Conservation (phyloP, 2,329 filamentous ascomycete genomes). For the Gnomoniopsis smithogilvyi region DNA sequence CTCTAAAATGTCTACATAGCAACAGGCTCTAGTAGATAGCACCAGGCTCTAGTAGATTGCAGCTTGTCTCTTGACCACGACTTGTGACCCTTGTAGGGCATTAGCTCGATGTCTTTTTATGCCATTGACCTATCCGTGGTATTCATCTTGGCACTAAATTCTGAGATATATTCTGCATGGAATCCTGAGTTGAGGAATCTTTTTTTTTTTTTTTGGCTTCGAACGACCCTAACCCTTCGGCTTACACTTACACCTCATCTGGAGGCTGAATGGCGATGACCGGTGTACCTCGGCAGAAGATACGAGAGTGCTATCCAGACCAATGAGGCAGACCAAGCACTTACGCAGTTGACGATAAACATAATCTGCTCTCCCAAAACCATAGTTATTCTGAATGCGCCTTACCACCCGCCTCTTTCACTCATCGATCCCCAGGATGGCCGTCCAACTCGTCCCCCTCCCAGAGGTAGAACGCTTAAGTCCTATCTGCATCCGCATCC, state of each 20-base stretch:
- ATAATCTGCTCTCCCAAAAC: background rate
- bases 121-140: no score
- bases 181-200: no score
- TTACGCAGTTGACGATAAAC: background rate
- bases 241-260: conserved; percentile 2
- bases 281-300: background rate
- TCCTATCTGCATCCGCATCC: conserved; percentile 73
- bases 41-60: no score
- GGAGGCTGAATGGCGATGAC: conserved; percentile 9
- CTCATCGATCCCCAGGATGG: conserved; percentile 43
- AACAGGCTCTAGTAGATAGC: no score
- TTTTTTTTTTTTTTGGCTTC: no score
- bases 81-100: no score
- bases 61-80: no score
- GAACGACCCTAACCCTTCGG: background rate
- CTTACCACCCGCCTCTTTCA: background rate
- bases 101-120: no score
- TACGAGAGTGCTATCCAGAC: background rate
- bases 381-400: background rate
- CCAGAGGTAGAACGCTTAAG: conserved; percentile 76
- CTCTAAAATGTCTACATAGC: no score
- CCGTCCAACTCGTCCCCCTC: conserved; percentile 59
- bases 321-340: background rate
- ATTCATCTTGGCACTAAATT: no score
- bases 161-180: no score